Evolutionary conservation across 352 stramenopile genomes (phyloP).

Genomic region (Pythium vanterpoolii): DNA sequence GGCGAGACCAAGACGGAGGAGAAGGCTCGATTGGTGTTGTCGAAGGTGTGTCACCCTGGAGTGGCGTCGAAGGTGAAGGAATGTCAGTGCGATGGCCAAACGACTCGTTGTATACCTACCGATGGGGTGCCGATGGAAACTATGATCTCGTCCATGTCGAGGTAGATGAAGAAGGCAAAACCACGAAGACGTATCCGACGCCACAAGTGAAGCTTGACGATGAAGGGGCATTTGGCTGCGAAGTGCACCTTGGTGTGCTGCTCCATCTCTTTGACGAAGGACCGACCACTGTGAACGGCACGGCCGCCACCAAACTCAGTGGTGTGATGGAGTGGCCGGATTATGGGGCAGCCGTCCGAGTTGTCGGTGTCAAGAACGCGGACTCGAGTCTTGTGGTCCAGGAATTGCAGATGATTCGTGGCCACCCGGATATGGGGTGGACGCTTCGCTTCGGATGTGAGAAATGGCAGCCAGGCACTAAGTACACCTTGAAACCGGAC

Average conservation of each 20-base stretch:
- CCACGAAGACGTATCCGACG: conserved; percentile 64
- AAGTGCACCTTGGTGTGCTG: conserved; percentile 77
- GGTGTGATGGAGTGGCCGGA: conserved; percentile 83
- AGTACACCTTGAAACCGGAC: conserved; percentile 58
- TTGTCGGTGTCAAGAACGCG: conserved; percentile 54
- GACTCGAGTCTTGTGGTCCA: conserved; percentile 68
- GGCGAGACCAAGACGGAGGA: conserved; percentile 85
- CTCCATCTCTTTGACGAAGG: conserved; percentile 56
- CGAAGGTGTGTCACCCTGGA: conserved; percentile 85
- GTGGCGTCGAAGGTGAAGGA: conserved; percentile 83
- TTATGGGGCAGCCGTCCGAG: conserved; percentile 66
- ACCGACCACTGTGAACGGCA: not conserved
- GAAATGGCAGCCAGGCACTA: conserved; percentile 85
- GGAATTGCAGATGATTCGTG: conserved; percentile 78
- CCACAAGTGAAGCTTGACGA: conserved; percentile 70
- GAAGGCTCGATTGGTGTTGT: conserved; percentile 80
- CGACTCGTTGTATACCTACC: conserved; percentile 86
- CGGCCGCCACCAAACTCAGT: conserved; percentile 31
- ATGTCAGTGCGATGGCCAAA: conserved; percentile 89
- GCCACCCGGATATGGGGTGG: conserved; percentile 87
- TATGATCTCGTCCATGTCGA: conserved; percentile 86
- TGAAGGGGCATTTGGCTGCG: conserved; percentile 68
- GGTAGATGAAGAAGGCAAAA: conserved; percentile 74
- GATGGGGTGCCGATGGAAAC: conserved; percentile 85
- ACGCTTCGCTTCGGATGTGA: conserved; percentile 80